Evolutionary conservation across 768 basidiomycete genomes (phyloP), one percentile per base, ranked within the genome.

Genomic region (Tephrocybe sp.): DNA sequence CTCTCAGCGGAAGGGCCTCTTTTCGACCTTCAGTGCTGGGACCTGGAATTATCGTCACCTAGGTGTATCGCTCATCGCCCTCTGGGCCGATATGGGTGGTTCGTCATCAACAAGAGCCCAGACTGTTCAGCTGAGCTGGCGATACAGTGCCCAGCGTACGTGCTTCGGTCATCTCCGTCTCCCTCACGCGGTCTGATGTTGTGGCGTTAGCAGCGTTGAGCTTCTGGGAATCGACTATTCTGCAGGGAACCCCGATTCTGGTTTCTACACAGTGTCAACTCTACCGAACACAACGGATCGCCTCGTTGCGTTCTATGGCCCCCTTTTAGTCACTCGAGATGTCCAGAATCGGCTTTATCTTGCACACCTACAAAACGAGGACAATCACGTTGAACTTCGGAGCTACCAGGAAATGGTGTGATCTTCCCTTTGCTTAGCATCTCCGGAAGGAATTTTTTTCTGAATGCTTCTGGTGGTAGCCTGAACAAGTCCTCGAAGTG

Each of bases 1-100:
- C 24, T 7, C 54, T 55, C 57, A 51, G 11, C 26, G 30, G 1
- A 49, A 47, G 58, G 60, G 0, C 61, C 65, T 15, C 39, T 53
- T 11, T 74, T 70, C 24, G 64, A 64, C 19, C 47, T 86, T 22
- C 79, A 81, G 31, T 82, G 82, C 55, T 86, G 85, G 85, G 79
- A 86, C 53, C 37, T 83, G 8, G 40, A 60, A 0, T 9, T 47
- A 9, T 44, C 57, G 2, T 51, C 62, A 0, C 72, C 77, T 0
- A 53, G 42, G 7, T 80, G 76, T 52, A 58, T 82, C 27, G 82
- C 82, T 1, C 58, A 65, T 5, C 69, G 71, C 58, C 55, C 57
- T 46, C 26, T 72, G 25, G 62, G 56, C 4, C 67, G 76, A n/a
- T n/a, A n/a, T 34, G 63, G 70, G n/a, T 73, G 76, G 9, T 62